These are phyloP conservation scores for Kodamaea ohmeri DNA, from an alignment of 1,139 yeast species.

Conservation along the genomic window DNA sequence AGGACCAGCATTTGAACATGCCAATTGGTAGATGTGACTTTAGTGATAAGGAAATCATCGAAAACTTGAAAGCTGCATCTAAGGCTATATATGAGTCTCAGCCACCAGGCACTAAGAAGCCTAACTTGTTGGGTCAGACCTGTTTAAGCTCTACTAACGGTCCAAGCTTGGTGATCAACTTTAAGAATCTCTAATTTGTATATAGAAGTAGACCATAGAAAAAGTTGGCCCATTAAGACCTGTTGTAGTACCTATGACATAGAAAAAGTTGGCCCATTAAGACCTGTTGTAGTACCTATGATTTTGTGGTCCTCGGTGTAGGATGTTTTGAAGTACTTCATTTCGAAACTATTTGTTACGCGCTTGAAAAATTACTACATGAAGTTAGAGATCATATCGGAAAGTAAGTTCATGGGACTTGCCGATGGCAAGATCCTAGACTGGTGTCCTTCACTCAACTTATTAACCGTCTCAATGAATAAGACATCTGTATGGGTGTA, in stretches of 20 bases:
- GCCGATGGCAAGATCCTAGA: slow-evolving; percentile 42
- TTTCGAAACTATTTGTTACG: too few species aligned
- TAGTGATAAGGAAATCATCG: slow-evolving; percentile 70
- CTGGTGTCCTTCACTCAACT: slow-evolving; percentile 59
- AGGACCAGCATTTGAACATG: slow-evolving; percentile 55
- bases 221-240: too few species aligned
- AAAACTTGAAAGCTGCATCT: slow-evolving; percentile 70
- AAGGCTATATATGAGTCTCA: slow-evolving; percentile 62
- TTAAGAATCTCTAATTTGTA: slow-evolving; percentile 19
- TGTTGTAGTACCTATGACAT: neutral
- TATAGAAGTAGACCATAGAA: slow-evolving; percentile 4
- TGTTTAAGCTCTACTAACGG: slow-evolving; percentile 71
- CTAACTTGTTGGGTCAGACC: slow-evolving; percentile 70
- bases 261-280: neutral
- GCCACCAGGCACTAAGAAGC: slow-evolving; percentile 58
- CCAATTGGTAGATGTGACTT: slow-evolving; percentile 80
- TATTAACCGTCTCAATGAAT: slow-evolving; percentile 49
- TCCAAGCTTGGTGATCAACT: slow-evolving; percentile 74
- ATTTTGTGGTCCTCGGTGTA: too few species aligned
- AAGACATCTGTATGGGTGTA: slow-evolving; percentile 51
- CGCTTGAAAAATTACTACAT: neutral
- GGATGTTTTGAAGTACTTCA: too few species aligned
- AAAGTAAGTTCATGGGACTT: slow-evolving; percentile 34
- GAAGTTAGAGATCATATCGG: slow-evolving; percentile 3
- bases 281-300: too few species aligned